A percentile compares a stretch with the other conserved stretches of the same genome.
Conservation (phyloP, 2,329 filamentous ascomycete genomes). For the Colletotrichum sp. region DNA sequence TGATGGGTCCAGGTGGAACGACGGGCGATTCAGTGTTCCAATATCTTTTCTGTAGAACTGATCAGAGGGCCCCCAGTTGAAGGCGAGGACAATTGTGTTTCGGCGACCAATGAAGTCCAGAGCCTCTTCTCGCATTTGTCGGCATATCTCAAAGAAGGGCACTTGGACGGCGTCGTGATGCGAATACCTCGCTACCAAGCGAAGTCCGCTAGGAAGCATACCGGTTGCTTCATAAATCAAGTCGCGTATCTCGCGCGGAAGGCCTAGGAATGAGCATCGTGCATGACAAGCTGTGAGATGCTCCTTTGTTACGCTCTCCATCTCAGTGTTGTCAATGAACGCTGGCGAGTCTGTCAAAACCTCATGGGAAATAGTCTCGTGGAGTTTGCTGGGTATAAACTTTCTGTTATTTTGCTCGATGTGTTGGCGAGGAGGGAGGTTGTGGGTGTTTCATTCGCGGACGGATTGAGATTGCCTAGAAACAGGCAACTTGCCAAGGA, state of each 20-base stretch:
- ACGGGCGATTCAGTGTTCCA: background rate
- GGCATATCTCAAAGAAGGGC: background rate
- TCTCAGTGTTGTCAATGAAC: background rate
- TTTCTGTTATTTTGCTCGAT: background rate
- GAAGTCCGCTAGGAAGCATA: background rate
- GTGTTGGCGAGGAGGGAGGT: background rate
- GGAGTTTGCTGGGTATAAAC: rapidly evolving
- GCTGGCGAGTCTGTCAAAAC: background rate
- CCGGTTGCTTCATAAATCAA: background rate
- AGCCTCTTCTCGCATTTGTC: background rate
- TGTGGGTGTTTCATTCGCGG: background rate
- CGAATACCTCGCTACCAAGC: background rate
- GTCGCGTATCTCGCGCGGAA: background rate
- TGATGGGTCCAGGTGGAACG: background rate
- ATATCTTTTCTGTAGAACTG: background rate
- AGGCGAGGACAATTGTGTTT: background rate
- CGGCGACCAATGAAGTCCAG: background rate
- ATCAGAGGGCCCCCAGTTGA: background rate
- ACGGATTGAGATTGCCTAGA: background rate
- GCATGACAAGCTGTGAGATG: background rate
- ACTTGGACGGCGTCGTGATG: background rate
- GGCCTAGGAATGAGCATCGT: background rate
- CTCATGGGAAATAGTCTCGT: background rate
- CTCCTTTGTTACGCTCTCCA: background rate
- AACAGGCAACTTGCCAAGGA: background rate